These are phyloP conservation scores for Solanum okadae DNA, from an alignment of 257 asterid genomes.

Conservation along the genomic window DNA sequence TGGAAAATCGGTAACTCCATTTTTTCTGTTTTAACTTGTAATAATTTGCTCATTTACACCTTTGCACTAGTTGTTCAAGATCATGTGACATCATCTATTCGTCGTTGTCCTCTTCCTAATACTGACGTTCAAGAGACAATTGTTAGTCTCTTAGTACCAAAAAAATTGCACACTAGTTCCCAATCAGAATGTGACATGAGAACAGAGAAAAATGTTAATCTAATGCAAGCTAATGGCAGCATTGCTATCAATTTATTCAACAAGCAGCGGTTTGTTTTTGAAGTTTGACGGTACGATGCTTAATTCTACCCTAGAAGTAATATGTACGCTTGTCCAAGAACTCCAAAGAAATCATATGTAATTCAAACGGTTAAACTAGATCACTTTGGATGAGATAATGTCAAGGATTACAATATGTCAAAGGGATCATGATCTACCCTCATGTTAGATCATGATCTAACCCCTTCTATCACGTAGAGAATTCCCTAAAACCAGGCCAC, in stretches of 20 bases:
- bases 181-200: background rate
- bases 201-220: background rate
- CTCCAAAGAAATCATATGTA: background rate
- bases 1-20: too few species aligned
- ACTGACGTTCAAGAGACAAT: too few species aligned
- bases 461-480: too few species aligned
- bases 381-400: background rate
- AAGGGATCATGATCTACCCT: too few species aligned
- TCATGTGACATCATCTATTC: background rate
- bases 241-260: background rate
- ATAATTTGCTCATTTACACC: too few species aligned
- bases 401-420: background rate
- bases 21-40: too few species aligned
- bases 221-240: background rate
- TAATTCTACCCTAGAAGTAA: too few species aligned
- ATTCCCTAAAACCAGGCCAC: too few species aligned
- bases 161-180: background rate
- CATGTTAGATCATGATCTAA: too few species aligned
- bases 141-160: background rate
- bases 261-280: background rate
- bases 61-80: background rate
- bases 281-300: background rate
- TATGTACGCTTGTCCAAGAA: background rate
- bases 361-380: background rate
- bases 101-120: background rate